Percentiles rank a stretch among this genome's conserved stretches.
These are phyloP conservation scores for Priceomyces melissophilus DNA, from an alignment of 805 yeast genomes.

Conservation along the genomic window DNA sequence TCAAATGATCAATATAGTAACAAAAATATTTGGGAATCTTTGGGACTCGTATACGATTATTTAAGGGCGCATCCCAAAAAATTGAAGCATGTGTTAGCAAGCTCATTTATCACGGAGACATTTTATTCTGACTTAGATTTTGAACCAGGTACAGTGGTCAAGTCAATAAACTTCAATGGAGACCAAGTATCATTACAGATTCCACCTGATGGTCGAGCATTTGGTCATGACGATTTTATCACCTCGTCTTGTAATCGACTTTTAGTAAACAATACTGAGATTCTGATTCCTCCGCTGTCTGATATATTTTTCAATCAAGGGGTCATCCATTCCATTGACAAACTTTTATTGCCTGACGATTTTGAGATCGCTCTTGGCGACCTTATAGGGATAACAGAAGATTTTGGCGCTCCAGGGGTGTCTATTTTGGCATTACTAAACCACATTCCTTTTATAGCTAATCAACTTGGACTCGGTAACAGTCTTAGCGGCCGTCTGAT, in stretches of 20 bases:
- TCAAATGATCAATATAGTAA: constrained; percentile 1
- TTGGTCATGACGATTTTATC: constrained; percentile 17
- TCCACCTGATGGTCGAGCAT: constrained; percentile 15
- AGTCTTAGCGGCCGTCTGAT: constrained; percentile 11
- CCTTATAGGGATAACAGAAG: constrained; percentile 53
- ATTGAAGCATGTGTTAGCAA: constrained; percentile 51
- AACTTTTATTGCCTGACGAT: constrained; percentile 54
- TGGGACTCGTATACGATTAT: constrained; percentile 59
- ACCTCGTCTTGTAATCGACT: background rate
- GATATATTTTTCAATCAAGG: constrained; percentile 83
- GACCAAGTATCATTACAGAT: constrained; percentile 22
- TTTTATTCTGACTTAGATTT: constrained; percentile 61
- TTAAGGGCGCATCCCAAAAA: constrained; percentile 50
- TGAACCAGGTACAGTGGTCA: constrained; percentile 12
- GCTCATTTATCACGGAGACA: constrained; percentile 57
- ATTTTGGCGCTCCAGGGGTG: constrained; percentile 20
- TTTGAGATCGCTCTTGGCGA: constrained; percentile 53
- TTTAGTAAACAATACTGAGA: constrained; percentile 24
- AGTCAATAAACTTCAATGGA: constrained; percentile 24
- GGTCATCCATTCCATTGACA: constrained; percentile 68
- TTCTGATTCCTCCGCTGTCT: constrained; percentile 40
- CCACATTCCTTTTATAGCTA: constrained; percentile 36
- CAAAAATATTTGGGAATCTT: constrained; percentile 55
- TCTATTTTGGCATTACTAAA: constrained; percentile 47
- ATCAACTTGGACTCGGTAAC: constrained; percentile 33